Evolutionary conservation across 2,329 filamentous ascomycete genomes (phyloP), one percentile per base, ranked within the genome.

Genomic region (Colletotrichum euphorbiae): DNA sequence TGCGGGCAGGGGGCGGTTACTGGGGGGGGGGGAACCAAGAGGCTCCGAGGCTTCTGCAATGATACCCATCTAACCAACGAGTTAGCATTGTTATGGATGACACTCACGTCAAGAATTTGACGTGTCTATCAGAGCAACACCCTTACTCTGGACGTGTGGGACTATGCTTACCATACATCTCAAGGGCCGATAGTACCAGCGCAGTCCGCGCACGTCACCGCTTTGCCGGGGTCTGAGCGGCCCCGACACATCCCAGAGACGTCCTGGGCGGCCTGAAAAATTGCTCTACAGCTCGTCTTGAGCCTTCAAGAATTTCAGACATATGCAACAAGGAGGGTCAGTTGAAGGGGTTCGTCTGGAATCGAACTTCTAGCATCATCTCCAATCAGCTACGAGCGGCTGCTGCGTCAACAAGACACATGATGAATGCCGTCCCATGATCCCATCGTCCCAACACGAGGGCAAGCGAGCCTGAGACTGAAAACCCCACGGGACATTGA

Each of bases 41-140:
- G 62, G 56, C 31, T 55, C 40, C 43, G 28, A 19, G 42, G 31
- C 17, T 62, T 62, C 38, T 31, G 50, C 46, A 66, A 66, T 66
- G 63, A 66, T 66, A 66, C 63, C 63, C 63, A 66, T 66, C 63
- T 61, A 52, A 66, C 56, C 55, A 46, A 38, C 15, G 51, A 56
- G 56, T 62, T 61, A 56, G 58, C 13, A 31, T 61, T 56, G 11
- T 66, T 54, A 52, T 40, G 57, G 46, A 66, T 17, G 24, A 56
- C 38, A 60, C 13, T 24, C 36, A 51, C 56, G 36, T 51, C 36
- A 48, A 19, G n/a, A 17, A 28, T 57, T 52, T 55, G 59, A 46
- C 59, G 59, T 45, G 58, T 33, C 28, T 24, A 55, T 17, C 50
- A 46, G 9, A 46, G 6, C 15, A 19, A n/a, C 17, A 11, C 17